Base-by-base conservation (phyloP, 192 early-diverging fungal species). In the Geranomyces michiganensis region DNA sequence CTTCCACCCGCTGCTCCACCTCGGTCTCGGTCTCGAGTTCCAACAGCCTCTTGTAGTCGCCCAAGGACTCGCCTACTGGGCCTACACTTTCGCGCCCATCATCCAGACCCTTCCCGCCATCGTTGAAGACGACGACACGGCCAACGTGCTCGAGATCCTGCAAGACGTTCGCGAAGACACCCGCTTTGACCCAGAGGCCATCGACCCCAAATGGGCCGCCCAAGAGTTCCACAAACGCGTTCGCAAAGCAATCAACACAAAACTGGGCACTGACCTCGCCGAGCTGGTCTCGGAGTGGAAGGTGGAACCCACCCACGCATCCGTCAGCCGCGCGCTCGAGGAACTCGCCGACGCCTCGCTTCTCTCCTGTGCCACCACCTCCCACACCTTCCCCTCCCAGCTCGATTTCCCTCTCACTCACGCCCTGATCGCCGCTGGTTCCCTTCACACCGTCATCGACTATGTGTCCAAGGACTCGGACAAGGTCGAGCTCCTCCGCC, bases 1-100 rank as follows among this genome's bases (percentile, higher is more conserved):
- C 32, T 68, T 56, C 67, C 67, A 68, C 67, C 67, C 67, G n/a
- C 47, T 68, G 15, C 21, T 68, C 33, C 67, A 68, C 67, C 67
- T 68, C 67, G 53, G 67, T 48, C 47, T 56, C 33, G 67, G 67
- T 24, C 17, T 68, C 13, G 47, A 56, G 32, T 56, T 56, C 53
- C 49, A 56, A n/a, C 67, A 68, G 24, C 49, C 67, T 32, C 47
- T 56, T 17, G 33, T 68, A 15, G 47, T 68, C 9, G 67, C 67
- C 2, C 67, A 68, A 56, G 67, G 67, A n/a, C 53, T 68, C 19
- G 12, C 67, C 22, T 68, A 56, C 67, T 68, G 47, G 47, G 48
- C 67, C 19, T 68, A 68, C 53, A 56, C 67, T 32, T 56, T 30
- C 30, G 47, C 67, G 17, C 67, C 67, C 31, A 56, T 68, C 67